Base-by-base conservation (phyloP, 768 basidiomycete species). In the Gelatoporia subvermispora region DNA sequence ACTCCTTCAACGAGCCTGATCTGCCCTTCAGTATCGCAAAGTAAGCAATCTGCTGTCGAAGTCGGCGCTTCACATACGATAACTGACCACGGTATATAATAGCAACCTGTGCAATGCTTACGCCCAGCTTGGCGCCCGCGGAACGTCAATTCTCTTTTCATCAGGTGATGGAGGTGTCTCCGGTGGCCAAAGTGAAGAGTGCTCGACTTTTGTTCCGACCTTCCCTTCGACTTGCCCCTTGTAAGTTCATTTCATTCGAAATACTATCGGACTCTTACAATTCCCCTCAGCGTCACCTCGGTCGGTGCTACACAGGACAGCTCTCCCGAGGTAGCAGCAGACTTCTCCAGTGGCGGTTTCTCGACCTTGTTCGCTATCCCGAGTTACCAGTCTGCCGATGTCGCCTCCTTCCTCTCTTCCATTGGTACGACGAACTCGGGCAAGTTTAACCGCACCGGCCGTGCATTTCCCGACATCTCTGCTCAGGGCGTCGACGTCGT, bases 131-230 rank as follows among this genome's bases (percentile, higher is more conserved):
- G 84, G 85, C 46, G 77, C 71, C 41, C 77, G 84, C 3, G 87
- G 87, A 8, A 68, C 79, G 13, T 81, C 85, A 8, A 43, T 88
- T 15, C 59, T 82, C 35, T 85, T 85, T 60, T 70, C 80, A 3
- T 83, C 82, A n/a, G 85, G 85, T 16, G 85, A 88, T 49, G 61
- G 61, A n/a, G 87, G 87, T 20, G 73, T 85, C 31, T 77, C 81
- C 17, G 78, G 68, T 15, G 78, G 79, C 17, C 64, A 72, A 57
- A 55, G 25, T 38, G 44, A 4, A 9, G 79, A 77, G 53, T 62
- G 50, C 34, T 74, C 75, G 11, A 59, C 61, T 21, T 88, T 88
- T 65, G 54, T 69, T 8, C 64, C 70, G 8, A 56, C 49, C 7
- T 89, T 88, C 69, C 87, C 85, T 25, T 60, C 61, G 1, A 59